Base-by-base conservation (phyloP, 202 grass and related monocot species). In the Digitaria exilis region DNA sequence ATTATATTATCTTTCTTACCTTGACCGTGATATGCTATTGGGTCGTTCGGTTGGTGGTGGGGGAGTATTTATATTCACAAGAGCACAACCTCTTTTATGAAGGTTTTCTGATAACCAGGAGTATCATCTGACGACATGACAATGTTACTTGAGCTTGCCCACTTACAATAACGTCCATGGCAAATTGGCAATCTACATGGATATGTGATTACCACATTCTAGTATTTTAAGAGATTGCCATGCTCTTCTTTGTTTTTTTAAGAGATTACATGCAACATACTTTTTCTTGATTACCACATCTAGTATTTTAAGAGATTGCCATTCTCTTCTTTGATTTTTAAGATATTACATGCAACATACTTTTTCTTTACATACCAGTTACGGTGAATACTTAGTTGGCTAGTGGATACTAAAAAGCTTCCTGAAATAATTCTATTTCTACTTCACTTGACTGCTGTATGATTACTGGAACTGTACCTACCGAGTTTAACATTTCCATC, bases 41-140 rank as follows among this genome's bases (percentile, higher is more conserved):
- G 96, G 96, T 18, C 96, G 90, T 71, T 84, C 96, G 12, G 77
- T 93, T 57, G 92, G 90, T 15, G 92, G 95, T 39, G 92, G 92
- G 44, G 92, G 92, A n/a, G 70, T 95, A 87, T 98, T 95, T 82
- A 81, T 98, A 80, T 98, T 98, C 83, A 98, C 92, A 83, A 93
- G 77, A 84, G 87, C 95, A 16, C 92, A 97, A 67, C 92, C 90
- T 91, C 87, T 98, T 35, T 77, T 50, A 22, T 90, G 58, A 95
- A 65, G 65, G 28, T 80, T 73, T 67, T 39, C 15, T 29, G 18
- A 24, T 55, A 76, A 25, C 30, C 18, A 46, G 46, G 30, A 58
- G 22, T 80, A 19, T 61, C 75, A 76, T 76, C 34, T 58, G 43
- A 84, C 30, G 22, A 32, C 1, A 67, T 25, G 13, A 5, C 28